Evolutionary conservation across 1,139 yeast species (phyloP).

Genomic region (Taiozyma sp.): DNA sequence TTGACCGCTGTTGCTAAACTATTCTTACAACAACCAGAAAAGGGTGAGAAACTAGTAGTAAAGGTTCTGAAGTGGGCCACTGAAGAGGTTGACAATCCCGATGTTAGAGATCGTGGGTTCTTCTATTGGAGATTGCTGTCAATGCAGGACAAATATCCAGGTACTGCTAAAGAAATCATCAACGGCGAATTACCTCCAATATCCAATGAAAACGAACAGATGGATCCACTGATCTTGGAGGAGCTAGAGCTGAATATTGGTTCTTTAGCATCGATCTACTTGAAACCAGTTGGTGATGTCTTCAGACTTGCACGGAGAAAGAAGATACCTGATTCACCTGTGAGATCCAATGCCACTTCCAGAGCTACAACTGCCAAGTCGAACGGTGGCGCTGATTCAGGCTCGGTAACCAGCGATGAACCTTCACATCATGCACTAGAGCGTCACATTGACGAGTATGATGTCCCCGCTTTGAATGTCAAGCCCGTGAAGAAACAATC

Average conservation of each 20-base stretch:
- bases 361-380: conserved; percentile 4
- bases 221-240: conserved; percentile 68
- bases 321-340: conserved; percentile 56
- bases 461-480: conserved; percentile 32
- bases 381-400: not conserved
- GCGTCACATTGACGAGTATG: conserved; percentile 31
- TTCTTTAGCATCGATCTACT: conserved; percentile 74
- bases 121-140: conserved; percentile 84
- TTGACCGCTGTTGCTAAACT: conserved; percentile 73
- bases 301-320: conserved; percentile 64
- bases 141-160: conserved; percentile 35
- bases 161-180: conserved; percentile 44
- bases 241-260: conserved; percentile 85
- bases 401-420: not conserved
- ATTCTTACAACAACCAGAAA: conserved; percentile 53
- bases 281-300: conserved; percentile 77
- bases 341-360: conserved; percentile 26
- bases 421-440: conserved; percentile 8
- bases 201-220: conserved; percentile 60
- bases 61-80: conserved; percentile 66
- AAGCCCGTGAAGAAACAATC: conserved; percentile 27
- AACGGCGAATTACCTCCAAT: conserved; percentile 61
- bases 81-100: conserved; percentile 75
- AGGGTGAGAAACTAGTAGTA: conserved; percentile 55
- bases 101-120: conserved; percentile 78